Evolutionary conservation across 83 land plant species (phyloP).

Genomic region (Isoetes engelmannii): DNA sequence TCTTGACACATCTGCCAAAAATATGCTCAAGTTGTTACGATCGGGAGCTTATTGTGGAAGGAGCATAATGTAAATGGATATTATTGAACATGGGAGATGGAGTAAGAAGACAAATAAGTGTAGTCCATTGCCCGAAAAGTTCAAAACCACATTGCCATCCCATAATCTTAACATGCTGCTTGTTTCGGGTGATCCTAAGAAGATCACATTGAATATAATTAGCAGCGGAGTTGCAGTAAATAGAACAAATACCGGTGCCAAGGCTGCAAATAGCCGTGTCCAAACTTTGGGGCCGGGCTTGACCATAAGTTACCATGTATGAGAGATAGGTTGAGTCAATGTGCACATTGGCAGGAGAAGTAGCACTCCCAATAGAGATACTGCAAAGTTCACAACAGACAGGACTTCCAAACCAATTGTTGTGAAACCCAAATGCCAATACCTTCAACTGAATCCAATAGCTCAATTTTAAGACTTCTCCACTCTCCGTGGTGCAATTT

Average conservation of each 20-base stretch:
- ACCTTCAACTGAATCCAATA: conserved; percentile 42
- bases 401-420: conserved; percentile 67
- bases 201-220: too few relatives aligned
- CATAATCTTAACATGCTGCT: conserved; percentile 46
- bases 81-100: conserved; percentile 75
- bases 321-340: conserved; percentile 44
- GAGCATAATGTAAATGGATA: too few relatives aligned
- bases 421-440: conserved; percentile 50
- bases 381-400: conserved; percentile 83
- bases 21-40: too few relatives aligned
- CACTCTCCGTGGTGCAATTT: too few relatives aligned
- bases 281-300: background rate
- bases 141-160: conserved; percentile 58
- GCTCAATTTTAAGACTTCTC: too few relatives aligned
- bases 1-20: too few relatives aligned
- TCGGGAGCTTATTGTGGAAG: too few relatives aligned
- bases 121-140: conserved; percentile 83
- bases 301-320: conserved; percentile 11
- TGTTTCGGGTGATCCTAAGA: conserved; percentile 23
- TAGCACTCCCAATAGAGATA: conserved; percentile 70
- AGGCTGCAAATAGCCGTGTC: conserved; percentile 19
- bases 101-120: conserved; percentile 56
- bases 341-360: conserved; percentile 70
- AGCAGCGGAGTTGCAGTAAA: conserved; percentile 46
- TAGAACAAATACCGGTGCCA: conserved; percentile 16